Conservation (phyloP, 805 yeast genomes). For the Zygosaccharomyces kombuchaensis region DNA sequence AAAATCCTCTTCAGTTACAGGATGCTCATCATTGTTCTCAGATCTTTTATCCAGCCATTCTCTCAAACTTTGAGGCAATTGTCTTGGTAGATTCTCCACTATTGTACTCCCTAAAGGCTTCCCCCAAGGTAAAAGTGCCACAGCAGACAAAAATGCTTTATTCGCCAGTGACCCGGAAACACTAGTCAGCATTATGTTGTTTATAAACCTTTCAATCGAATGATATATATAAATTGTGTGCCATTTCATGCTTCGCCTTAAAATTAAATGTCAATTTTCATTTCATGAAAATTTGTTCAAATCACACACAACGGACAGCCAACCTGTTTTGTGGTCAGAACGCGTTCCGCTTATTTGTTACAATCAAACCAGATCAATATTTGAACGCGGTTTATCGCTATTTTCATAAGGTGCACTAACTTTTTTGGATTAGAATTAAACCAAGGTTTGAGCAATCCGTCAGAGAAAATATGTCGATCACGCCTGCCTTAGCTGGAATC, state of each 20-base stretch:
- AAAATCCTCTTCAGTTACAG: slow-evolving; percentile 24
- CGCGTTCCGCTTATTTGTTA: slow-evolving; percentile 8
- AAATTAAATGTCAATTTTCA: background rate
- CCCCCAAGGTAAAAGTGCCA: slow-evolving; percentile 5
- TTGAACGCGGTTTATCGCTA: slow-evolving; percentile 3
- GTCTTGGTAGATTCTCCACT: slow-evolving; percentile 5
- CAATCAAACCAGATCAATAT: slow-evolving; percentile 3
- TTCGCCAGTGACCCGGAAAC: background rate
- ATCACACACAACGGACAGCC: slow-evolving; percentile 4
- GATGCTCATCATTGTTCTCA: background rate
- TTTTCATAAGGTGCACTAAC: no score
- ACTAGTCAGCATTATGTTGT: background rate
- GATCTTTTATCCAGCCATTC: slow-evolving; percentile 1
- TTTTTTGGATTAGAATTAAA: background rate
- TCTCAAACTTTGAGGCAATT: slow-evolving; percentile 7
- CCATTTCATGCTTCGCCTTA: background rate
- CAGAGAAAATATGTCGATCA: slow-evolving; percentile 7
- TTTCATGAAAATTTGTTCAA: background rate
- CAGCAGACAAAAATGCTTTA: background rate
- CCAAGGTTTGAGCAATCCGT: background rate
- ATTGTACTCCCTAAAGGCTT: slow-evolving; percentile 1
- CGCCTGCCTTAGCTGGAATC: slow-evolving; percentile 9
- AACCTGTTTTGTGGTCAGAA: slow-evolving; percentile 6
- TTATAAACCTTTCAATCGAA: background rate
- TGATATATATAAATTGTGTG: background rate